phyloP scores from a whole-genome alignment of 768 basidiomycete genomes.

The Rhizopogon vulgaris region DNA sequence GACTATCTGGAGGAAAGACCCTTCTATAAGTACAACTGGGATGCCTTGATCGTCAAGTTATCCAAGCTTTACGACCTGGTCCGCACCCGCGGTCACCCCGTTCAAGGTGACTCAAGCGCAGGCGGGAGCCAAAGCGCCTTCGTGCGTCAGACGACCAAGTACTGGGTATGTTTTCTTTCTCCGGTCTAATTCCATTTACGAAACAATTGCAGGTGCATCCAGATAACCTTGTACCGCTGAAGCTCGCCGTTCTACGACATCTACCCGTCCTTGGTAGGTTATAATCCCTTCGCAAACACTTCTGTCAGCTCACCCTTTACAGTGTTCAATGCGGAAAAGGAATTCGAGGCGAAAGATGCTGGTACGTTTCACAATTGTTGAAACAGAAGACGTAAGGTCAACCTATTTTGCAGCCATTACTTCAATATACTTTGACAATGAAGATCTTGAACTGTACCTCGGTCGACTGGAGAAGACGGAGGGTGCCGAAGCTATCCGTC shows the following conservation, averaged over 20 bases:
- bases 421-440: constrained; percentile 95
- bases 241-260: constrained; percentile 87
- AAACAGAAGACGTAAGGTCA: neutral
- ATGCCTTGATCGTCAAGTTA: constrained; percentile 91
- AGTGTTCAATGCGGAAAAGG: constrained; percentile 94
- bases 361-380: constrained; percentile 33
- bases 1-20: constrained; percentile 91
- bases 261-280: constrained; percentile 85
- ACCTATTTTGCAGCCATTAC: constrained; percentile 65
- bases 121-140: constrained; percentile 96
- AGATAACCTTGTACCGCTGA: constrained; percentile 90
- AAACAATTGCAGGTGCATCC: constrained; percentile 57
- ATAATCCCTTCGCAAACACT: neutral
- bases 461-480: constrained; percentile 98
- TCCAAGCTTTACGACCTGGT: constrained; percentile 94
- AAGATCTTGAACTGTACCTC: constrained; percentile 91
- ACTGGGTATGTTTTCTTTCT: constrained; percentile 61
- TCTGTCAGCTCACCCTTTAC: constrained; percentile 6
- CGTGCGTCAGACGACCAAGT: constrained; percentile 97
- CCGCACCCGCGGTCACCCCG: constrained; percentile 90
- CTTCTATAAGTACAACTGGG: constrained; percentile 96
- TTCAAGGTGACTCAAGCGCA: constrained; percentile 88
- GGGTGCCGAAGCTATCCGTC: constrained; percentile 92
- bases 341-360: constrained; percentile 80
- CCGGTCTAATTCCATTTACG: constrained; percentile 1